Evolutionary conservation across 1,284 basidiomycete genomes (phyloP), one percentile per base, ranked within the genome.

Genomic region (Pseudomicrostroma phylloplanum): DNA sequence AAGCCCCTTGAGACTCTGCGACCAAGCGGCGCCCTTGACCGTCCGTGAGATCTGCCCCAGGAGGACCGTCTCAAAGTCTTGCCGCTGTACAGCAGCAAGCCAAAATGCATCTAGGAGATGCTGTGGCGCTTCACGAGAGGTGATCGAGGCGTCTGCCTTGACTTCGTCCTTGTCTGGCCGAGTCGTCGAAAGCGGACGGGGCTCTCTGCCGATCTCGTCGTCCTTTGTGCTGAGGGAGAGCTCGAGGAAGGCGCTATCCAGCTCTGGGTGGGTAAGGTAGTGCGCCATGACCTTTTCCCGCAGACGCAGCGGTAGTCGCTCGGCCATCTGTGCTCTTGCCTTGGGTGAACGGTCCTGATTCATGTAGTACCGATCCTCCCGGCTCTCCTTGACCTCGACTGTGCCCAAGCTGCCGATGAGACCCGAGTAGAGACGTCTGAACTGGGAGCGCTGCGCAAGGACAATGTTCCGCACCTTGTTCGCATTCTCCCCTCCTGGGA

Each of bases 401-500:
- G 73, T 75, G 23, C 69, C 72, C 25, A 78, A 53, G 40, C 69
- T 73, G 51, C 70, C 67, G 56, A 63, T 59, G 19, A 67, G 57
- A 21, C 88, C 85, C 70, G 87, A 86, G 81, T 97, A 98, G 68
- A 97, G 82, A 71, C 89, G 86, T 64, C 87, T 85, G 81, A 98
- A 97, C 76, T 92, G 90, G 6, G 85, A 84, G 23, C 85, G 83
- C 80, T 96, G 90, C 58, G 86, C 87, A 63, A 84, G 81, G 26
- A 96, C 92, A 70, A 97, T 96, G 40, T 64, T 60, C 8, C 61
- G 61, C 15, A 62, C 61, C 81, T 99, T 99, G 66, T 86, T 84
- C 25, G 91, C 87, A 80, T 98, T 97, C 83, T 99, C 94, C 0
- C 88, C 92, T 4, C 92, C 92, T 1, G 94, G 86, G 11, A 85